Evolutionary conservation across 441 rosid species (phyloP), one percentile per base, ranked within the genome.

Genomic region (Raphanus hybrid): DNA sequence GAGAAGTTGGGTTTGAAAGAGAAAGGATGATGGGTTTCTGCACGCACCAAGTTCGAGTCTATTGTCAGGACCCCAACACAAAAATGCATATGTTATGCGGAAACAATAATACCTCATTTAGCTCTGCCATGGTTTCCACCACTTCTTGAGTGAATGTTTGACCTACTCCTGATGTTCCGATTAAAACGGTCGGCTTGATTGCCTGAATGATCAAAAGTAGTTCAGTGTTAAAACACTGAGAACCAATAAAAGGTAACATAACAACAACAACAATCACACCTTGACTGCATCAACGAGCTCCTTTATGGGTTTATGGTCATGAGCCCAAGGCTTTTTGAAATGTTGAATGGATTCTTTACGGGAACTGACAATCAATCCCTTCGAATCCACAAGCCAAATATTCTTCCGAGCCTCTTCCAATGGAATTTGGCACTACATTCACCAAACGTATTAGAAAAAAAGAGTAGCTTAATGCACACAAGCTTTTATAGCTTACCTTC

Each of bases 81-180:
- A 54, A 54, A 54, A 54, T 15, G 59, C 10, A 54, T 54, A 54
- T 54, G 0, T 1, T 0, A 16, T 41, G 45, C 11, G 45, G n/a
- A 54, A 54, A 54, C 59, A 16, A 16, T 54, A 54, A 16, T 54
- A 54, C 59, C 59, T 54, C 59, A 16, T 54, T 54, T 16, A 54
- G 59, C 59, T 54, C 59, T 54, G 59, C 59, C 59, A 54, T 54
- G 26, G 59, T 54, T 54, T 54, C 59, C 59, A 54, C 59, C 59
- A 54, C 59, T 15, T 54, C 59, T 54, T 54, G 59, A 7, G 59
- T 54, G 59, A 54, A 54, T 7, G 59, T 54, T 54, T 54, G 59
- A 54, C 59, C 59, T 7, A 54, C 59, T 54, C 59, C 59, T 54
- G 59, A 54, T 54, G 59, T 54, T 54, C 59, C 59, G 0, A 54